phyloP scores from a whole-genome alignment of 495 filamentous ascomycete genomes.

The Paragyromitra xinjiangensis region DNA sequence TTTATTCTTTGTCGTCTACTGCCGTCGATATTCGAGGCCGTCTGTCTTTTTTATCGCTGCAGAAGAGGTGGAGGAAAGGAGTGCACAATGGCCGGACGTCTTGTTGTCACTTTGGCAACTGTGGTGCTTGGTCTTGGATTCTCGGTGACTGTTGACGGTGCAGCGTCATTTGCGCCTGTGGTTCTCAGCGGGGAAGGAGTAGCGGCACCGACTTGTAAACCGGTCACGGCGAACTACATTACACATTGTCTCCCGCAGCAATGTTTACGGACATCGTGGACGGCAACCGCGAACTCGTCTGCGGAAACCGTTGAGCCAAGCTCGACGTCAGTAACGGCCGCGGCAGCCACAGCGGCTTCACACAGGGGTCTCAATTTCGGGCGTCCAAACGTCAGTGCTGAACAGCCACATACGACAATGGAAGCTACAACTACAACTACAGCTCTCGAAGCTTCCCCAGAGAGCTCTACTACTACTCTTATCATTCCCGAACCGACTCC shows the following conservation, averaged over 20 bases:
- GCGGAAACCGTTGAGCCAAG: conserved; percentile 34
- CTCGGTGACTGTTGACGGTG: conserved; percentile 24
- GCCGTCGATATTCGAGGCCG: background rate
- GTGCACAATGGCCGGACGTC: conserved; percentile 42
- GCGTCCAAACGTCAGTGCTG: conserved; percentile 28
- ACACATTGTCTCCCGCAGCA: conserved; percentile 81
- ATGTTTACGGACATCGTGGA: conserved; percentile 66
- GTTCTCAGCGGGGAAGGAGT: conserved; percentile 27
- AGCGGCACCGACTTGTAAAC: conserved; percentile 66
- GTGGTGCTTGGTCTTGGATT: conserved; percentile 29
- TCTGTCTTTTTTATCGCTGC: background rate
- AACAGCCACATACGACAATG: conserved; percentile 29
- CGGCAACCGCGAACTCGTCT: conserved; percentile 44
- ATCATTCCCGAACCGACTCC: conserved; percentile 17
- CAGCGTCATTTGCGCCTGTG: conserved; percentile 31
- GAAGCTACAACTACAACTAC: conserved; percentile 28
- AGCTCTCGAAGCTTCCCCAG: conserved; percentile 30
- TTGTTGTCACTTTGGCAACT: conserved; percentile 42
- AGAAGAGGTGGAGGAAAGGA: conserved; percentile 28
- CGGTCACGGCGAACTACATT: conserved; percentile 79
- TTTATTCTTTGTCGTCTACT: background rate
- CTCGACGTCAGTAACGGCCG: conserved; percentile 19
- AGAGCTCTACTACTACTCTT: conserved; percentile 20
- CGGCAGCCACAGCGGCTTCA: background rate
- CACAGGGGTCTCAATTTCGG: conserved; percentile 37